Percentiles rank a stretch among this genome's conserved stretches.
Evolutionary conservation across 108 stramenopile species (phyloP).

Genomic region (Epipyxis sp.): DNA sequence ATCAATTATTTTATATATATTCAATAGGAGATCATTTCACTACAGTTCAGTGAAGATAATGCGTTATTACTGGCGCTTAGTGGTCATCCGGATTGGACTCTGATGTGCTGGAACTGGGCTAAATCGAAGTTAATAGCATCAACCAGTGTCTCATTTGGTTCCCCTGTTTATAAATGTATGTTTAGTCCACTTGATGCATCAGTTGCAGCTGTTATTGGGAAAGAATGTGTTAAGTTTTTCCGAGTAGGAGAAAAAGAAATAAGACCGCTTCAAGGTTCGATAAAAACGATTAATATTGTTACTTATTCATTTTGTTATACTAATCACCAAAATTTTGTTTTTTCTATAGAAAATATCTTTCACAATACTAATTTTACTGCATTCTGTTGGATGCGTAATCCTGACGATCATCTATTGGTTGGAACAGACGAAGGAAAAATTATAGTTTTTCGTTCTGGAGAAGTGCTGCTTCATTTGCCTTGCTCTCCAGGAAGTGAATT

Average conservation of each 20-base stretch:
- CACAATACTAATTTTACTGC: constrained; percentile 41
- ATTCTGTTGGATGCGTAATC: constrained; percentile 51
- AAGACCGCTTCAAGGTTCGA: constrained; percentile 42
- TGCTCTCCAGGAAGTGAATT: constrained; percentile 37
- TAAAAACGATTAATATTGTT: too few species aligned
- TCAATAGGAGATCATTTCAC: constrained; percentile 30
- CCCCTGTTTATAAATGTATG: constrained; percentile 33
- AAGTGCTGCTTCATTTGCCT: constrained; percentile 36
- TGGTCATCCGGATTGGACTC: constrained; percentile 49
- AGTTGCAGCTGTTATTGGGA: constrained; percentile 46
- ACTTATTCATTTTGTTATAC: too few species aligned
- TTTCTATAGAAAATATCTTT: constrained; percentile 35
- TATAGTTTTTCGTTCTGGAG: constrained; percentile 44
- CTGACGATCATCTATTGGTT: constrained; percentile 49
- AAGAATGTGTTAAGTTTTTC: constrained; percentile 50
- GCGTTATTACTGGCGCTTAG: constrained; percentile 50
- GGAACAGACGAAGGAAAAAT: constrained; percentile 53
- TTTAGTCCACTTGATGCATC: constrained; percentile 56
- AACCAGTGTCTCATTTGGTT: constrained; percentile 33
- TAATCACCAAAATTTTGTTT: too few species aligned
- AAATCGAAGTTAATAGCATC: constrained; percentile 44
- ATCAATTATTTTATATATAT: constrained; percentile 1
- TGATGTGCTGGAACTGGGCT: constrained; percentile 56
- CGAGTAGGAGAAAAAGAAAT: constrained; percentile 53
- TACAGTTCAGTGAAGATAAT: constrained; percentile 53